These are phyloP conservation scores for Sporodiniella umbellata DNA, from an alignment of 371 early-diverging fungal species.

Conservation along the genomic window DNA sequence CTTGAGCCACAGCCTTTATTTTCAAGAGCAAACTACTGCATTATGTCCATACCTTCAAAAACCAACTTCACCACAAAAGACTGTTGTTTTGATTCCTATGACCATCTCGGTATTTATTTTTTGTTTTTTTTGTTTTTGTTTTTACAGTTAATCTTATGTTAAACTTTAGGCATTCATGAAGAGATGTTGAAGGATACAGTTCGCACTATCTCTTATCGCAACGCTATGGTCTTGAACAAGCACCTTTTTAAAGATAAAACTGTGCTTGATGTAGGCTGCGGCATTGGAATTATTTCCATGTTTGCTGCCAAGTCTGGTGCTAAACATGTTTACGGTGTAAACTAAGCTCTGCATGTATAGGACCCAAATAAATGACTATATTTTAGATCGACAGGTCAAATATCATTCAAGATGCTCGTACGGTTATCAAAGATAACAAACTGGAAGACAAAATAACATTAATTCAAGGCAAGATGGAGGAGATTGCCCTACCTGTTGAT, in stretches of 20 bases:
- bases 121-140: conserved; percentile 26
- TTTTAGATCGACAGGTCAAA: conserved; percentile 89
- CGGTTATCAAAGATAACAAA: conserved; percentile 88
- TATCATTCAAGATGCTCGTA: conserved; percentile 90
- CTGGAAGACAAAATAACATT: conserved; percentile 80
- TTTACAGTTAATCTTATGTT: neutral
- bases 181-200: conserved; percentile 96
- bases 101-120: conserved; percentile 75
- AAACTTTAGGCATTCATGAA: conserved; percentile 22
- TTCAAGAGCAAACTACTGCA: too few relatives aligned
- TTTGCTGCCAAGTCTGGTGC: conserved; percentile 97
- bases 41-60: too few relatives aligned
- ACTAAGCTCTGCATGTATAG: conserved; percentile 6
- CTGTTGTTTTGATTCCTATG: conserved; percentile 97
- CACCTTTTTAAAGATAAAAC: conserved; percentile 95
- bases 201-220: conserved; percentile 92
- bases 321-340: conserved; percentile 86
- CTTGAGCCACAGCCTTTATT: too few relatives aligned
- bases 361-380: neutral
- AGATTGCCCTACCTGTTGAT: conserved; percentile 86
- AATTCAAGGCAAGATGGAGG: conserved; percentile 96
- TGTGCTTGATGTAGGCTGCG: conserved; percentile 98
- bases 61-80: conserved; percentile 84
- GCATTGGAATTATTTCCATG: conserved; percentile 96
- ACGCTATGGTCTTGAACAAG: conserved; percentile 90